Evolutionary conservation across 768 basidiomycete genomes (phyloP).

Genomic region (Tulasnella sp.): DNA sequence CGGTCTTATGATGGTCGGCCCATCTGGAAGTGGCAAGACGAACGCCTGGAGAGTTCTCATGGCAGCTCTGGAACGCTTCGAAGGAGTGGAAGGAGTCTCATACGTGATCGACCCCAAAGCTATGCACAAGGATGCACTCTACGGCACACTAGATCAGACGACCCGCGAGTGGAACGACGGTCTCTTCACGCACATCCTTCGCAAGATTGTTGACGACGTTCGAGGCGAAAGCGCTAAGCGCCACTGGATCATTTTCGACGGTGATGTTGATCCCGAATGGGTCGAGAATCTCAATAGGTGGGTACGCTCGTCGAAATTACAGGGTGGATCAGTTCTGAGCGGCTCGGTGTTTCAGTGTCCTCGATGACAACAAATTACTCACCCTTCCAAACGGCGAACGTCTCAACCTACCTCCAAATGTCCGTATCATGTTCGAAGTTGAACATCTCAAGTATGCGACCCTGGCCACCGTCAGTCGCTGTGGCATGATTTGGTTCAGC

Average conservation of each 20-base stretch:
- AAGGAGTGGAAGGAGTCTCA: slow-evolving; percentile 85
- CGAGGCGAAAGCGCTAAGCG: slow-evolving; percentile 94
- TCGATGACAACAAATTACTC: slow-evolving; percentile 97
- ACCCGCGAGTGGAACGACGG: slow-evolving; percentile 99
- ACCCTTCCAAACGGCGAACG: slow-evolving; percentile 98
- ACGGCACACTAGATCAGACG: slow-evolving; percentile 93
- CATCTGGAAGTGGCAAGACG: slow-evolving; percentile 94
- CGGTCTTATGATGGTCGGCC: slow-evolving; percentile 99
- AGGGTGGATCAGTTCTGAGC: neutral
- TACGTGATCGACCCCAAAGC: slow-evolving; percentile 99
- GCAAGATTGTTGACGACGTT: slow-evolving; percentile 98
- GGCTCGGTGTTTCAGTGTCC: slow-evolving; percentile 55
- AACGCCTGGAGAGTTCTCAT: slow-evolving; percentile 95
- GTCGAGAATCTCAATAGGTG: slow-evolving; percentile 99
- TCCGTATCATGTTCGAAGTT: slow-evolving; percentile 99
- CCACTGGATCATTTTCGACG: slow-evolving; percentile 99
- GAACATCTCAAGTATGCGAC: slow-evolving; percentile 97
- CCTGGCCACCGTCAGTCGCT: slow-evolving; percentile 96
- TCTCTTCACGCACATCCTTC: slow-evolving; percentile 92
- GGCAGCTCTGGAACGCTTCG: slow-evolving; percentile 81
- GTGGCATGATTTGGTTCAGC: slow-evolving; percentile 99
- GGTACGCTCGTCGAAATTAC: slow-evolving; percentile 31
- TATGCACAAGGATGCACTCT: slow-evolving; percentile 96
- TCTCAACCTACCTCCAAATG: slow-evolving; percentile 91
- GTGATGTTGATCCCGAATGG: slow-evolving; percentile 99